These are phyloP conservation scores for Aphanomyces stellatus DNA, from an alignment of 352 stramenopile species.

Conservation along the genomic window DNA sequence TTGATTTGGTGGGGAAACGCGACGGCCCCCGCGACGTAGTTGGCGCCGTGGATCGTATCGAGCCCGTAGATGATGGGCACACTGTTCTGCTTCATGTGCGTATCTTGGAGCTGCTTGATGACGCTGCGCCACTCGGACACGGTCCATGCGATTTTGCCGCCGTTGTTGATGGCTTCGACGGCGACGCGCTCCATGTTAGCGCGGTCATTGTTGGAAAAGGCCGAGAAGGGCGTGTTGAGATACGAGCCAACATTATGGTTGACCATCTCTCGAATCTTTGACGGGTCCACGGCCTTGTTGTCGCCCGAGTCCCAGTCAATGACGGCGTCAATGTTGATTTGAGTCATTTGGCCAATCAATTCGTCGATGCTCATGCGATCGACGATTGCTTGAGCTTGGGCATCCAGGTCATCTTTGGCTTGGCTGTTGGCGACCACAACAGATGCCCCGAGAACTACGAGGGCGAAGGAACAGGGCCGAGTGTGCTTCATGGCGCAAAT, in stretches of 20 bases:
- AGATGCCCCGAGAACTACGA: too few species aligned
- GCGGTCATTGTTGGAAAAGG: not conserved
- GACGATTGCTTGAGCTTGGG: not conserved
- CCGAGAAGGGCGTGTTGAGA: constrained; percentile 38
- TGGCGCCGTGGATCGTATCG: constrained; percentile 61
- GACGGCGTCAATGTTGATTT: constrained; percentile 68
- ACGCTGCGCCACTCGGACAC: constrained; percentile 38
- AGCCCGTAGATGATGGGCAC: constrained; percentile 42
- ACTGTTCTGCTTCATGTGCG: constrained; percentile 29
- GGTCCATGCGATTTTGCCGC: constrained; percentile 29
- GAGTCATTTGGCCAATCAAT: constrained; percentile 74
- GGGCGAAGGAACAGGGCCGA: too few species aligned
- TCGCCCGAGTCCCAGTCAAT: constrained; percentile 40
- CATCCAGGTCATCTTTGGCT: constrained; percentile 10
- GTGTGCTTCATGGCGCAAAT: too few species aligned
- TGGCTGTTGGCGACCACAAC: too few species aligned
- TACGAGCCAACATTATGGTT: constrained; percentile 54
- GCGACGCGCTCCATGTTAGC: too few species aligned
- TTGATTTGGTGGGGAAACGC: constrained; percentile 71
- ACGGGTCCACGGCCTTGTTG: too few species aligned
- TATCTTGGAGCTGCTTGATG: constrained; percentile 41
- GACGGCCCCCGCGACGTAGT: constrained; percentile 49
- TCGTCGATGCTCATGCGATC: constrained; percentile 35
- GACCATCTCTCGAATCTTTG: constrained; percentile 41
- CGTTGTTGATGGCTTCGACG: constrained; percentile 2